Conservation (phyloP, 148 eudicot species). For the Diospyros lotus region DNA sequence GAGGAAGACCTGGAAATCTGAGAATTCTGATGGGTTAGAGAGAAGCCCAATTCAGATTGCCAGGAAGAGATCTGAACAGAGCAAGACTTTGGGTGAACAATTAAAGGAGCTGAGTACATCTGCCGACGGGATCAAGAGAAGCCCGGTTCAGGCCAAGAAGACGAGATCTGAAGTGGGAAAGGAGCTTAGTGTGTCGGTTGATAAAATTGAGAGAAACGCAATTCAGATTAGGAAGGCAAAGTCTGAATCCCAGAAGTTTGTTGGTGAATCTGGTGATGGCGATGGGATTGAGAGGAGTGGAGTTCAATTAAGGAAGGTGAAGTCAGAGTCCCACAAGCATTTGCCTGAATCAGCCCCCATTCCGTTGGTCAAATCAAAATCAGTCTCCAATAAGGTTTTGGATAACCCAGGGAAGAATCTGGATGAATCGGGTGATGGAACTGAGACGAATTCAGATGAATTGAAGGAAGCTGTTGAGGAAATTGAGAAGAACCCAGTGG, state of each 20-base stretch:
- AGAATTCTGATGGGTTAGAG: conserved; percentile 24
- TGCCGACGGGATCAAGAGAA: conserved; percentile 28
- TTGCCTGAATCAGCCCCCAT: conserved; percentile 12
- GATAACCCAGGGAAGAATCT: conserved; percentile 8
- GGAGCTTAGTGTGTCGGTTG: conserved; percentile 15
- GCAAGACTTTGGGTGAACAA: conserved; percentile 26
- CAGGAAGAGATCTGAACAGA: conserved; percentile 28
- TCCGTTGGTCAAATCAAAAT: conserved; percentile 17
- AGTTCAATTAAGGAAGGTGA: conserved; percentile 29
- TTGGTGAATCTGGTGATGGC: conserved; percentile 15
- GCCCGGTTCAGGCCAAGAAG: conserved; percentile 28
- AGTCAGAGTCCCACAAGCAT: conserved; percentile 19
- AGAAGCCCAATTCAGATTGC: conserved; percentile 37
- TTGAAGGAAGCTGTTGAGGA: conserved; percentile 9
- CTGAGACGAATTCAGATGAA: conserved; percentile 13
- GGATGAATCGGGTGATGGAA: conserved; percentile 10
- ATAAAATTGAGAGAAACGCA: conserved; percentile 19
- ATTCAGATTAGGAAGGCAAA: conserved; percentile 16
- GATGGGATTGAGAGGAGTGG: conserved; percentile 14
- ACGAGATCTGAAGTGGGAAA: conserved; percentile 26
- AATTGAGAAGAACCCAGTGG: conserved; percentile 25
- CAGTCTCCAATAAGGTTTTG: neutral
- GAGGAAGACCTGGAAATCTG: conserved; percentile 58
- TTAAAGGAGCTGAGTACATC: conserved; percentile 22
- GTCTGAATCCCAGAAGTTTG: conserved; percentile 20